Evolutionary conservation across 306 rosid species (phyloP), one percentile per base, ranked within the genome.

Genomic region (Sphenostylis stenocarpa): DNA sequence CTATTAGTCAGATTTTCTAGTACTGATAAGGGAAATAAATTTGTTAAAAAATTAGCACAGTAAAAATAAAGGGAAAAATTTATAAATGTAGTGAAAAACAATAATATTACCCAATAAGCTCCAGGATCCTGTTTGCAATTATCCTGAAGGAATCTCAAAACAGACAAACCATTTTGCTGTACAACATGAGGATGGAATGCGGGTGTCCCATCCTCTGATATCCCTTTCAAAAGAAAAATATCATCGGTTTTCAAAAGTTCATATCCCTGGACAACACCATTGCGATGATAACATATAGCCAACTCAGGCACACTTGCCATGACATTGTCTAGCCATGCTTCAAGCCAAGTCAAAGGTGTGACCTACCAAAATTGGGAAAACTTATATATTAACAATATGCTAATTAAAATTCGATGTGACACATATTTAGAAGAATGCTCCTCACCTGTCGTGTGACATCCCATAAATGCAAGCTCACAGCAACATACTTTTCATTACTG

Each of bases 71-170:
- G 60, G 21, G 38, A 75, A 51, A 58, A 38, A 58, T 26, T 26
- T 58, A 21, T 43, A 67, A 62, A 45, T 36, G 23, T 17, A 63
- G 5, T 13, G 10, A 39, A 13, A 44, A 79, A 75, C 1, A 48
- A 64, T 5, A 52, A 55, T 80, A 66, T 68, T 89, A 94, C 98
- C 98, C 98, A 94, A 87, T 94, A 94, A 70, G 96, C 93, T 70
- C 96, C 98, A 62, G 97, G 98, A 78, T 94, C 98, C 90, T 94
- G 96, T 82, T 89, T 92, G 92, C 98, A 94, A 82, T 94, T 94
- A 67, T 94, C 98, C 83, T 77, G 96, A 82, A 94, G 96, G 84
- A 94, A 94, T 87, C 98, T 92, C 90, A 92, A 84, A 89, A 94
- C 97, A 76, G 98, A 90, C 52, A 89, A 91, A 83, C 98, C 98